Evolutionary conservation across 768 basidiomycete species (phyloP).

Genomic region (Mrakia hoshinonis): DNA sequence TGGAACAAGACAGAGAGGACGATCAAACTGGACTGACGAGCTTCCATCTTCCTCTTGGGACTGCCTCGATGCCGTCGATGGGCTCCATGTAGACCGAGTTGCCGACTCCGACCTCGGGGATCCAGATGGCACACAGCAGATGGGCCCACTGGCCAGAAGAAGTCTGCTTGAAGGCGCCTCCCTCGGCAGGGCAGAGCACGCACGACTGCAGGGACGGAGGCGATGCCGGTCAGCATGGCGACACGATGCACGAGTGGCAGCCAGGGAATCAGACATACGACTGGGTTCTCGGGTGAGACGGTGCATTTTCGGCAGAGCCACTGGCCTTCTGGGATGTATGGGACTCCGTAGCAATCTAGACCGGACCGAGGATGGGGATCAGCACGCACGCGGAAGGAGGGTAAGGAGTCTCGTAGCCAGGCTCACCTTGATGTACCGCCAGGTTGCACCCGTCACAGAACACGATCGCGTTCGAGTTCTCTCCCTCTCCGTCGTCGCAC

Average conservation of each 20-base stretch:
- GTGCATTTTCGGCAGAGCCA: slow-evolving; percentile 99
- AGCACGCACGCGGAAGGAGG: not conserved
- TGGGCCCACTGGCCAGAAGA: slow-evolving; percentile 88
- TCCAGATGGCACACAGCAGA: slow-evolving; percentile 92
- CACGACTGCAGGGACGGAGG: slow-evolving; percentile 56
- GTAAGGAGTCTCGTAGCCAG: not conserved
- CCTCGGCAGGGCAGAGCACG: slow-evolving; percentile 90
- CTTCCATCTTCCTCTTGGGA: slow-evolving; percentile 87
- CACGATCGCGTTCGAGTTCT: slow-evolving; percentile 97
- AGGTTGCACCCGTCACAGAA: slow-evolving; percentile 99
- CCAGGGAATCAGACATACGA: slow-evolving; percentile 50
- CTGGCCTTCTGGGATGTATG: slow-evolving; percentile 98
- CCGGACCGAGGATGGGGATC: not conserved
- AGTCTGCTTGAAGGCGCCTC: slow-evolving; percentile 97
- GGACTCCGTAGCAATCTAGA: slow-evolving; percentile 94
- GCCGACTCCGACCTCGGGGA: slow-evolving; percentile 83
- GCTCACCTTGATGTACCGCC: slow-evolving; percentile 93
- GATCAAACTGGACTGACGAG: slow-evolving; percentile 52
- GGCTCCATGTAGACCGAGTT: slow-evolving; percentile 99
- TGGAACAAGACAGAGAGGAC: slow-evolving; percentile 2
- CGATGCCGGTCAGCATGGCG: not conserved
- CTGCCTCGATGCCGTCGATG: slow-evolving; percentile 74
- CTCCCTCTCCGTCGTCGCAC: slow-evolving; percentile 96
- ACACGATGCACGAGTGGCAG: not conserved
- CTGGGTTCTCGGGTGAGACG: slow-evolving; percentile 90